These are phyloP conservation scores for Ceriops decandra DNA, from an alignment of 345 rosid species.

Conservation along the genomic window DNA sequence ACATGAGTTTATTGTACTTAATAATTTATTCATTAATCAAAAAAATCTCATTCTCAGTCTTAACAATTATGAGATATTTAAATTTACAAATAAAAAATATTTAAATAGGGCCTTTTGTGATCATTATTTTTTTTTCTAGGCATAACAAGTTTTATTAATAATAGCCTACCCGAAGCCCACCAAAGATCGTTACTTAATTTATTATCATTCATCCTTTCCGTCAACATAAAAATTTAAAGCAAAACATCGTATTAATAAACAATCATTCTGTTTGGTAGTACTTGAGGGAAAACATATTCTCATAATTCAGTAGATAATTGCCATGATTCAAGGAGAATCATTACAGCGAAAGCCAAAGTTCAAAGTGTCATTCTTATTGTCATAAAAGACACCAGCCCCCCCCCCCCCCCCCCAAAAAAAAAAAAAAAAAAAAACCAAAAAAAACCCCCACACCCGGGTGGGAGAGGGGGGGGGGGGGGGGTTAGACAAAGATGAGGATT, in stretches of 20 bases:
- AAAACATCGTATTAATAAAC: not conserved
- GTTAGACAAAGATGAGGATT: too few species aligned
- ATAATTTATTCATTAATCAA: too few species aligned
- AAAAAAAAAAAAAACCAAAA: not conserved
- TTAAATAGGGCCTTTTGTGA: too few species aligned
- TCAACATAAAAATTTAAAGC: not conserved
- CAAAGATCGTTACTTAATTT: not conserved
- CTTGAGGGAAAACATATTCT: slow-evolving; percentile 17
- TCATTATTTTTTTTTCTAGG: too few species aligned
- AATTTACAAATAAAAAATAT: too few species aligned
- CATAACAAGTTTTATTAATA: too few species aligned
- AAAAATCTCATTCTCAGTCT: too few species aligned
- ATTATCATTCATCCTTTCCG: not conserved
- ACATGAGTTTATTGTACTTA: too few species aligned
- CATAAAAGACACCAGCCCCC: not conserved
- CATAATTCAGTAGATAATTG: slow-evolving; percentile 25
- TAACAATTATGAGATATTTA: too few species aligned
- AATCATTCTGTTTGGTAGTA: slow-evolving; percentile 21
- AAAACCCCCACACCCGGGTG: too few species aligned
- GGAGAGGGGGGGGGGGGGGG: too few species aligned
- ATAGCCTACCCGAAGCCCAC: too few species aligned
- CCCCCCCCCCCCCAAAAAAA: not conserved
- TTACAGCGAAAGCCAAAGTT: slow-evolving; percentile 14
- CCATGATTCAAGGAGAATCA: slow-evolving; percentile 27
- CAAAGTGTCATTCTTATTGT: not conserved